Conservation (phyloP, 257 asterid species). For the Coffea eugenioides region DNA sequence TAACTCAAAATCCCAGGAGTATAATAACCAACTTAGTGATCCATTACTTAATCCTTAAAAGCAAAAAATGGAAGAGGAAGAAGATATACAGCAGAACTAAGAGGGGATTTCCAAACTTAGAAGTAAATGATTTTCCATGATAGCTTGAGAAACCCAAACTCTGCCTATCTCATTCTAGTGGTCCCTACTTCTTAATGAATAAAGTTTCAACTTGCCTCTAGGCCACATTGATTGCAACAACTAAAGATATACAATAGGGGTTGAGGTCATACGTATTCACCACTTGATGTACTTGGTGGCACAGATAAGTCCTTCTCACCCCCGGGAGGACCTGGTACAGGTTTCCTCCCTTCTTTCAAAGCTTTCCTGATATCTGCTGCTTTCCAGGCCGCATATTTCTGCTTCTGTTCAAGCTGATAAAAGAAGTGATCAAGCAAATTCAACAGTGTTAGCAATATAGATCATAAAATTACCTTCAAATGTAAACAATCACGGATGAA, state of each 20-base stretch:
- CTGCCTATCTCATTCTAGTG: background rate
- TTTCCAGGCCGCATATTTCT: conserved; percentile 96
- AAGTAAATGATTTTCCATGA: background rate
- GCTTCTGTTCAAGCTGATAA: conserved; percentile 90
- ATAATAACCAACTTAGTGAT: background rate
- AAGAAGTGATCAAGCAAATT: conserved; percentile 1
- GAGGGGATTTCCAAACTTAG: background rate
- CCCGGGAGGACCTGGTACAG: conserved; percentile 96
- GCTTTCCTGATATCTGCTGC: conserved; percentile 99
- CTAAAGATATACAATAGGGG: conserved; percentile 9
- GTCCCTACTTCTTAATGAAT: background rate
- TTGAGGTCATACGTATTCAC: conserved; percentile 45
- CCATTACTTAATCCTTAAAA: background rate
- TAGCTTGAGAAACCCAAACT: background rate
- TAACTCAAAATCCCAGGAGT: background rate
- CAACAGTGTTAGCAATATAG: background rate
- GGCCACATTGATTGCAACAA: conserved; percentile 3
- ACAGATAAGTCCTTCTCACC: conserved; percentile 54
- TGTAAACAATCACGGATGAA: background rate
- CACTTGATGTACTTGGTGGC: conserved; percentile 40
- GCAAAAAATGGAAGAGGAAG: background rate
- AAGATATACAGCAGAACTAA: background rate
- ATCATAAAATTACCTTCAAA: background rate
- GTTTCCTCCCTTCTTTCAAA: conserved; percentile 91
- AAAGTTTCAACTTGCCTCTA: background rate